A percentile compares a stretch with the other conserved stretches of the same genome.
Conservation (phyloP, 495 filamentous ascomycete species). For the Penicillium egyptiacum region DNA sequence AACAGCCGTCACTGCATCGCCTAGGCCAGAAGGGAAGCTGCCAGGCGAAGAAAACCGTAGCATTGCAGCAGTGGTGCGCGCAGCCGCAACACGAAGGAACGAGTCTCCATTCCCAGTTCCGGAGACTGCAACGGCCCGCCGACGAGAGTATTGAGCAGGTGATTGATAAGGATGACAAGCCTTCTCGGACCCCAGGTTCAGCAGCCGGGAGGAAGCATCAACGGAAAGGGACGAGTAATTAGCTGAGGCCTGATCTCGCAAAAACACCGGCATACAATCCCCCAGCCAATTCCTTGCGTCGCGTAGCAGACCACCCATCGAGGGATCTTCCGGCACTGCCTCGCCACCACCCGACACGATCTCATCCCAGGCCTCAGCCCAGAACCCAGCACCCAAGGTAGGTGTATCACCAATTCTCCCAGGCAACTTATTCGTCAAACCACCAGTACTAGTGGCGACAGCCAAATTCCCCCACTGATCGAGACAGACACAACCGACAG, state of each 20-base stretch:
- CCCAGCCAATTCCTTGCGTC: conserved; percentile 30
- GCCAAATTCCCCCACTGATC: conserved; percentile 72
- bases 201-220: background rate
- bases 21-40: conserved; percentile 27
- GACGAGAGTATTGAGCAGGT: conserved; percentile 9
- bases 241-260: conserved; percentile 4
- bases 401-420: conserved; percentile 88
- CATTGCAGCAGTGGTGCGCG: conserved; percentile 70
- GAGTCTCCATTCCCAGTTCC: conserved; percentile 92
- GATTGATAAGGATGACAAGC: conserved; percentile 5
- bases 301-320: background rate
- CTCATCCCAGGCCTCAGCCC: conserved; percentile 79
- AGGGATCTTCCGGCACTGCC: background rate
- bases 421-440: conserved; percentile 84
- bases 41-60: conserved; percentile 57
- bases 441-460: conserved; percentile 82
- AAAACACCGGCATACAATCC: conserved; percentile 52
- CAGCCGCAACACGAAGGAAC: conserved; percentile 73
- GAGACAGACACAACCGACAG: conserved; percentile 78
- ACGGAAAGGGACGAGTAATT: conserved; percentile 12
- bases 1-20: conserved; percentile 58
- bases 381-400: conserved; percentile 81
- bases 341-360: conserved; percentile 7
- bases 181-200: conserved; percentile 1
- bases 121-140: conserved; percentile 66